Base-by-base conservation (phyloP, 805 yeast species). In the Cyberlindnera bimundalis region DNA sequence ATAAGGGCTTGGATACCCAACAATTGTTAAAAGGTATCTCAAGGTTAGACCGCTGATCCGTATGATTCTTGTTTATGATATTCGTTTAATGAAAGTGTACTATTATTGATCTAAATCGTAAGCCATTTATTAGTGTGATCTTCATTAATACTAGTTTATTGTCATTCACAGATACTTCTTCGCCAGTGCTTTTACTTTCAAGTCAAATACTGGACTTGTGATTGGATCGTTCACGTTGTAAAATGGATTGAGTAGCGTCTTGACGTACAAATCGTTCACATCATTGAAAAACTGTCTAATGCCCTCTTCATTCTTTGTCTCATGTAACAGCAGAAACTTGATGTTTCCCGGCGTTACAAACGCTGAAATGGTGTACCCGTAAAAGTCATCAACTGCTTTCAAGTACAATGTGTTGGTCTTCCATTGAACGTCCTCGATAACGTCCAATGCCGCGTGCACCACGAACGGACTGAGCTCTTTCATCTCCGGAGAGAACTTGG, bases 351-450 rank as follows among this genome's bases (percentile, higher is more conserved):
- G 89, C 0, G 96, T 87, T 29, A 91, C 72, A 58, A 79, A 93
- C 4, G 91, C 95, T 40, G 88, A 84, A n/a, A 91, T 77, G 35
- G 73, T 67, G 50, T 80, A 78, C 5, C 93, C 95, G 60, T 90
- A 87, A 61, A 88, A 91, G 27, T 81, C 79, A 63, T 93, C 99
- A 15, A 91, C 76, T 33, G 76, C 76, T 33, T 91, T 90, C 47
- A 89, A 65, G 55, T 84, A 82, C 47, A 84, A 69, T 32, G 73
- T 69, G 47, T 71, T 77, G 9, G 76, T 70, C 35, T 77, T 74
- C 91, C 96, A 89, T 58, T 89, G 97, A 3, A 79, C 64, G 53
- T 90, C 96, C 48, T 93, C 96, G 0, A 93, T 79, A n/a, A 93
- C 71, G 60, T 93, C 99, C 27, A 93, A 64, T 2, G 98, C 79